Evolutionary conservation across 768 basidiomycete species (phyloP), one percentile per base, ranked within the genome.

Genomic region (Psilocybe cubensis): DNA sequence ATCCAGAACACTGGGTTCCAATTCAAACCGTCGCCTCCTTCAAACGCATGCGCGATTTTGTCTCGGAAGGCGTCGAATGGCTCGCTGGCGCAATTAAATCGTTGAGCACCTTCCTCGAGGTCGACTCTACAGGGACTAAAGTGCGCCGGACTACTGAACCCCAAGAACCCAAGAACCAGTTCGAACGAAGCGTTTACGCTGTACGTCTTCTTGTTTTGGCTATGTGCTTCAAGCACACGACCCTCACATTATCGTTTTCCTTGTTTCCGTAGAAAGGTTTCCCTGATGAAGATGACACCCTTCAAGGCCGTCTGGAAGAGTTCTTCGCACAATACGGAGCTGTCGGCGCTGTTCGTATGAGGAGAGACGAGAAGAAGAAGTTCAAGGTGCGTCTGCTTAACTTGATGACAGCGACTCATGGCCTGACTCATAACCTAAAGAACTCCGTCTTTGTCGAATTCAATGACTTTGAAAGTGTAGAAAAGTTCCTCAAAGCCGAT

Each of bases 361-460:
- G 96, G 62, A 83, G 94, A 25, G 91, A 92, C 52, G 82, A 87
- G 48, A 82, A 84, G 45, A 94, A 94, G 69, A 83, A 84, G 58
- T 95, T 96, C 83, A 98, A 98, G 86, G 95, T 91, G 51, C 4
- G 49, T 54, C 14, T 12, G 27, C 45, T 12, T 56, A 20, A n/a
- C 17, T 3, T 9, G 14, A 29, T n/a, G 2, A 20, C 38, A 12
- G 2, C 9, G 5, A 48, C 14, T 42, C 12, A 31, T 29, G 9
- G 45, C 52, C 21, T 2, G 50, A 38, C 8, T 11, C 55, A 28
- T 48, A 35, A 7, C 10, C 35, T 17, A 7, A 60, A 96, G 94
- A 85, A 89, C 49, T 97, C 95, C 8, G 91, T 96, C n/a, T 98
- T 98, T 63, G 85, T 84, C 35, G 96, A 98, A 74, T 98, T 92